These are phyloP conservation scores for Lecanicillium sp. DNA, from an alignment of 2,329 filamentous ascomycete species.

Conservation along the genomic window DNA sequence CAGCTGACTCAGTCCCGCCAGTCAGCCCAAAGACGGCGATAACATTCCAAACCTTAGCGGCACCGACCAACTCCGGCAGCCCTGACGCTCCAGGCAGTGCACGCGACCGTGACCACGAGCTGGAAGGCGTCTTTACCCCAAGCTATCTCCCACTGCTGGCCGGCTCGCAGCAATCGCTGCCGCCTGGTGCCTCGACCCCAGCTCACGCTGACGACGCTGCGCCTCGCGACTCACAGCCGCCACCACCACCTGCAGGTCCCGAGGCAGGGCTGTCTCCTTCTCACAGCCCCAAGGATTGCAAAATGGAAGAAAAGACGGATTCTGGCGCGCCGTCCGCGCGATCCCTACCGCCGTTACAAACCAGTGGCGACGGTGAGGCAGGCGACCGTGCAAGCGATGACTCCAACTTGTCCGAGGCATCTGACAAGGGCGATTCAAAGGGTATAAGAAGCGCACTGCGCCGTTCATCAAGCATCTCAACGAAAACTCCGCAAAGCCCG, in stretches of 20 bases:
- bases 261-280: slow-evolving; percentile 8
- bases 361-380: slow-evolving; percentile 1
- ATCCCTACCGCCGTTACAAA: slow-evolving; percentile 3
- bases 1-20: slow-evolving; percentile 26
- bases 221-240: neutral
- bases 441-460: slow-evolving; percentile 48
- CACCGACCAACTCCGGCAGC: slow-evolving; percentile 18
- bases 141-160: slow-evolving; percentile 53
- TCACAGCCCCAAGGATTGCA: neutral
- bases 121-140: slow-evolving; percentile 55
- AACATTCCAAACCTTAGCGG: slow-evolving; percentile 22
- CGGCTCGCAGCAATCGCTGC: slow-evolving; percentile 17
- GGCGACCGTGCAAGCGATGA: slow-evolving; percentile 3
- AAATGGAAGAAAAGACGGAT: neutral
- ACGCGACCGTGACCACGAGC: slow-evolving; percentile 49
- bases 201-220: slow-evolving; percentile 8
- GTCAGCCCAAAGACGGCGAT: slow-evolving; percentile 17
- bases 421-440: slow-evolving; percentile 43
- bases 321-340: slow-evolving; percentile 1
- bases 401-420: slow-evolving; percentile 40
- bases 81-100: slow-evolving; percentile 30
- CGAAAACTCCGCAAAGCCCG: slow-evolving; percentile 42
- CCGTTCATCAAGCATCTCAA: slow-evolving; percentile 44
- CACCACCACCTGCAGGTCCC: neutral
- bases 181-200: slow-evolving; percentile 14